A percentile compares a stretch with the other conserved stretches of the same genome.
Evolutionary conservation across 164 flowering plant genomes (phyloP).

Genomic region (Hamamelis virginiana): DNA sequence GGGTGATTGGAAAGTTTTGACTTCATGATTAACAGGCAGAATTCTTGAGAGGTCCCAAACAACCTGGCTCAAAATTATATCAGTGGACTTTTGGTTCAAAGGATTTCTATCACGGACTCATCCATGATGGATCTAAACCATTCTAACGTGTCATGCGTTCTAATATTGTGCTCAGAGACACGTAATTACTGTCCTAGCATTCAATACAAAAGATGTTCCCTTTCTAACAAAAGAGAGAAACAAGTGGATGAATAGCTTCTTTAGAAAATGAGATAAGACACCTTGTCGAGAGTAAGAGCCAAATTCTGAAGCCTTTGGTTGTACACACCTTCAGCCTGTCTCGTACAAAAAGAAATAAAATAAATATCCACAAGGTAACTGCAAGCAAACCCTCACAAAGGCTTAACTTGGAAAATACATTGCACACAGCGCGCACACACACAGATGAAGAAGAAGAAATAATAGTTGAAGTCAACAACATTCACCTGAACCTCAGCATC

Average conservation of each 20-base stretch:
- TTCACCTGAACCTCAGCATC: constrained; percentile 96
- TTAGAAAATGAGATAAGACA: neutral
- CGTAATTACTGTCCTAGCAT: constrained; percentile 1
- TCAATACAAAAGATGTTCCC: neutral
- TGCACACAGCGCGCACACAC: neutral
- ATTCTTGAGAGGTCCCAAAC: no score
- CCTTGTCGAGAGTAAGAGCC: constrained; percentile 98
- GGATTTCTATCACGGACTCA: neutral
- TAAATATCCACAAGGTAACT: constrained; percentile 4
- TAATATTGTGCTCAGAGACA: neutral
- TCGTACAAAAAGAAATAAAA: constrained; percentile 10
- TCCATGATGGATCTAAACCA: neutral
- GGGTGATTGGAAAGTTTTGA: no score
- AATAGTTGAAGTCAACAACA: constrained; percentile 5
- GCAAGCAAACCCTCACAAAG: neutral
- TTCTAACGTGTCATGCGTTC: neutral
- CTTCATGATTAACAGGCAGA: no score
- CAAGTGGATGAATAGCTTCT: neutral
- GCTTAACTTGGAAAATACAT: neutral
- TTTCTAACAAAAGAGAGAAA: neutral
- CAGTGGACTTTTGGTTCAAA: neutral
- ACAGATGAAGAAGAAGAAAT: constrained; percentile 2
- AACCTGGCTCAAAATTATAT: no score
- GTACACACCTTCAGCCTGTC: constrained; percentile 98
- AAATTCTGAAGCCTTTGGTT: constrained; percentile 97